Conservation (phyloP, 108 stramenopile species). For the Conticribra guillardii region DNA sequence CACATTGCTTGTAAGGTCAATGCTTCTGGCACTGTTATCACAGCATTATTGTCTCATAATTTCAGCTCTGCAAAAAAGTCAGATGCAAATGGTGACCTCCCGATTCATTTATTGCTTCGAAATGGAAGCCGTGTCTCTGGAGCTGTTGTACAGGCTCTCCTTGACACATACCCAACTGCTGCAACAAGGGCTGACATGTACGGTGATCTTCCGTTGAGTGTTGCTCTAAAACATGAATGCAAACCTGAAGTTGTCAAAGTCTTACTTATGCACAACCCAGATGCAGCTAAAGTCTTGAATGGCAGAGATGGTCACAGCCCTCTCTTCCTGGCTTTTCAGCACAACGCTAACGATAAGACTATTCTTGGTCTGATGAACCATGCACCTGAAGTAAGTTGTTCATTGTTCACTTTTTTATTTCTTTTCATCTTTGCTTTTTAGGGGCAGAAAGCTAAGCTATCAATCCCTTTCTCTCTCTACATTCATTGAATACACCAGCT, state of each 20-base stretch:
- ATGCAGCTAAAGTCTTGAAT: constrained; percentile 51
- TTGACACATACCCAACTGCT: constrained; percentile 48
- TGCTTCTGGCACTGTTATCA: constrained; percentile 44
- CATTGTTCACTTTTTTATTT: neutral
- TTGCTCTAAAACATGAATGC: constrained; percentile 46
- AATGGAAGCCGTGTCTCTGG: constrained; percentile 42
- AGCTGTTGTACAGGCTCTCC: constrained; percentile 45
- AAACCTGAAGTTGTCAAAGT: constrained; percentile 49
- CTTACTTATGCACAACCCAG: constrained; percentile 46
- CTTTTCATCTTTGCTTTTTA: too few species aligned
- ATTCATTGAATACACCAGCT: constrained; percentile 39
- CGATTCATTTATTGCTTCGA: constrained; percentile 47
- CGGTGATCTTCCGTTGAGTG: constrained; percentile 50
- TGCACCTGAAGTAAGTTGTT: constrained; percentile 65
- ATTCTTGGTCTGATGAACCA: constrained; percentile 88
- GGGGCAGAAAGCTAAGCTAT: too few species aligned
- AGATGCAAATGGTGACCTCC: constrained; percentile 52
- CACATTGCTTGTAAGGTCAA: constrained; percentile 45
- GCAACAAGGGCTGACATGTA: constrained; percentile 51
- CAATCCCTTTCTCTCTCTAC: neutral
- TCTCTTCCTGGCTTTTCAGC: constrained; percentile 79
- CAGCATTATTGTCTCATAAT: constrained; percentile 39
- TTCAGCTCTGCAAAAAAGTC: constrained; percentile 48
- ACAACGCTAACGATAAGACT: constrained; percentile 84
- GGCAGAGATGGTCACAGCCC: constrained; percentile 78